Evolutionary conservation across 108 stramenopile species (phyloP).

Genomic region (Pseudonitzschia multistriata): DNA sequence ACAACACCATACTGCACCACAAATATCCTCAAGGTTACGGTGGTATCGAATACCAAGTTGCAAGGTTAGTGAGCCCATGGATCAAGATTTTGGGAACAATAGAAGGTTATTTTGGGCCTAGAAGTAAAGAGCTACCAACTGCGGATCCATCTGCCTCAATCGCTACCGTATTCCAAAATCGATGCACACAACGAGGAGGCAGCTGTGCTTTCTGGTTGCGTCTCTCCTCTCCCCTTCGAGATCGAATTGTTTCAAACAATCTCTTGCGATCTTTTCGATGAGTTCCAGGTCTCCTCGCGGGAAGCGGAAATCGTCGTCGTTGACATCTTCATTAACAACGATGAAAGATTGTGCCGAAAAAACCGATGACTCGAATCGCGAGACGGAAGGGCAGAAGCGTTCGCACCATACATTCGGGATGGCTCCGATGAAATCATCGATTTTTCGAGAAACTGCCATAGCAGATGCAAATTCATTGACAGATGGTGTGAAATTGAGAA

Average conservation of each 20-base stretch:
- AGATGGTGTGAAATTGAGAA: conserved; percentile 27
- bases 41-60: too few species aligned
- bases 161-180: not conserved
- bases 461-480: conserved; percentile 22
- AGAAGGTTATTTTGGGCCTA: too few species aligned
- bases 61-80: too few species aligned
- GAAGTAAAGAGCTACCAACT: too few species aligned
- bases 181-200: not conserved
- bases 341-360: not conserved
- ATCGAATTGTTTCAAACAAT: not conserved
- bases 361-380: not conserved
- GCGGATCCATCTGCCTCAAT: not conserved
- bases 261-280: conserved; percentile 7
- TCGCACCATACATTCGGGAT: not conserved
- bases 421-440: not conserved
- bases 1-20: too few species aligned
- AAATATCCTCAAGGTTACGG: too few species aligned
- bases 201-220: not conserved
- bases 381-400: not conserved
- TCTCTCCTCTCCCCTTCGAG: not conserved
- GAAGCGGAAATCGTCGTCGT: conserved; percentile 11
- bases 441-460: conserved; percentile 19
- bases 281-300: not conserved
- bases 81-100: too few species aligned
- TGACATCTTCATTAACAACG: not conserved